Evolutionary conservation across 805 yeast species (phyloP).

Genomic region (Kregervanrija delftensis): DNA sequence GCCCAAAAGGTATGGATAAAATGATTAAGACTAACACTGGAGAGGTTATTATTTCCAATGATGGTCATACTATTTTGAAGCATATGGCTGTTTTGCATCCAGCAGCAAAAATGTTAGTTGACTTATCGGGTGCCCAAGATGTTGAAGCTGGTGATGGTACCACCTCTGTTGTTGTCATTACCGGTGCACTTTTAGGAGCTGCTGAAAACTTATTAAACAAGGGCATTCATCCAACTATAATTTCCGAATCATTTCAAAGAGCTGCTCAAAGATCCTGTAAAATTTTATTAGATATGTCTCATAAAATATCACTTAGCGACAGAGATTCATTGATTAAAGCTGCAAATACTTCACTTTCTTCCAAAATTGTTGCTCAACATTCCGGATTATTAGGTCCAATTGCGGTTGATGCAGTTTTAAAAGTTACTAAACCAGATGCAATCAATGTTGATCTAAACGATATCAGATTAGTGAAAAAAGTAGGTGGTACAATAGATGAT

Average conservation of each 20-base stretch:
- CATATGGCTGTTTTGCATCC: constrained; percentile 99
- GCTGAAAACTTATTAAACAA: constrained; percentile 84
- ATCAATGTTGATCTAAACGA: constrained; percentile 79
- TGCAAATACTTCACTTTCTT: constrained; percentile 87
- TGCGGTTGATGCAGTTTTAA: constrained; percentile 88
- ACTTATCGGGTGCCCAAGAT: constrained; percentile 95
- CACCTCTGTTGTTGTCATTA: constrained; percentile 90
- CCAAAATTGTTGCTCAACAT: constrained; percentile 93
- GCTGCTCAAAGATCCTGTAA: constrained; percentile 83
- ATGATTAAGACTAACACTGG: constrained; percentile 94
- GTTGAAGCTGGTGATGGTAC: constrained; percentile 99
- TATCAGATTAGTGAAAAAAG: constrained; percentile 84
- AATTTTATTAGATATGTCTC: constrained; percentile 78
- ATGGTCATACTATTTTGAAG: constrained; percentile 93
- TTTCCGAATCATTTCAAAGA: constrained; percentile 87
- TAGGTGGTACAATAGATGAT: constrained; percentile 97
- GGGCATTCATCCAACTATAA: constrained; percentile 93
- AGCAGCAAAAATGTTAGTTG: constrained; percentile 95
- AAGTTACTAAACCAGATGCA: constrained; percentile 41
- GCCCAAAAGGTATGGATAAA: constrained; percentile 99
- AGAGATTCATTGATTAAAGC: constrained; percentile 82
- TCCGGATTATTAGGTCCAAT: constrained; percentile 82
- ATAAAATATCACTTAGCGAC: constrained; percentile 70
- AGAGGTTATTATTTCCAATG: constrained; percentile 90
- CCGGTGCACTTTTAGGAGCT: constrained; percentile 92